Conservation (phyloP, 768 basidiomycete species). For the Epithele typhae region DNA sequence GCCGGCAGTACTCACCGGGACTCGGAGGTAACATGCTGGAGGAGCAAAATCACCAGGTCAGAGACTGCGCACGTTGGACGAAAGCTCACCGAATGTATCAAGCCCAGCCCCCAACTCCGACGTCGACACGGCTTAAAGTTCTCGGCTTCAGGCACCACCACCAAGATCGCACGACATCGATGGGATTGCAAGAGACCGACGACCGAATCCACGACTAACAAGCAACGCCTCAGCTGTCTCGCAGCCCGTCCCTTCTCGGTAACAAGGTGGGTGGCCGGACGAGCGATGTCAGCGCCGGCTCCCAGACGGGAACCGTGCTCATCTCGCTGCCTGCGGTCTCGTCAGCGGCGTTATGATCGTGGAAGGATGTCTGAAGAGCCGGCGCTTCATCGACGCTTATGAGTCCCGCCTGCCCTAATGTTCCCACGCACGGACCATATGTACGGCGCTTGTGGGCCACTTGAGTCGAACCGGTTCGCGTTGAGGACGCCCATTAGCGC, state of each 20-base stretch:
- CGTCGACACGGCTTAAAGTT: no score
- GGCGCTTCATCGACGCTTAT: neutral
- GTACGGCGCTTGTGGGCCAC: neutral
- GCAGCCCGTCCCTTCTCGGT: conserved; percentile 56
- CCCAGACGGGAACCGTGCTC: conserved; percentile 41
- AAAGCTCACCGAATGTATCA: no score
- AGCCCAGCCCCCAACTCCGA: no score
- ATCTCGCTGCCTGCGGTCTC: conserved; percentile 54
- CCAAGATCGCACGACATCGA: no score
- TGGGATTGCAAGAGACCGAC: no score
- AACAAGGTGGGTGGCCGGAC: conserved; percentile 63
- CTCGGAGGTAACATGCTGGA: no score
- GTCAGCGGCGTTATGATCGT: conserved; percentile 35
- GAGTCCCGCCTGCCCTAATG: neutral
- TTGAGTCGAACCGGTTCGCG: no score
- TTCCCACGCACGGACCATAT: conserved; percentile 12
- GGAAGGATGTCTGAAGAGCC: conserved; percentile 22
- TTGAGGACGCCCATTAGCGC: no score
- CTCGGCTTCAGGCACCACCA: no score
- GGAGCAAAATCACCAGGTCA: no score
- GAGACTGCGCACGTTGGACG: no score
- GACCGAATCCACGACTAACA: neutral
- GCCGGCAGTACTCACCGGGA: no score
- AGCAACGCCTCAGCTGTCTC: conserved; percentile 47
- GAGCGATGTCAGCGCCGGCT: conserved; percentile 58